Evolutionary conservation across 78 protist species (phyloP), one percentile per base, ranked within the genome.

Genomic region (Cavenderia fasciculata): DNA sequence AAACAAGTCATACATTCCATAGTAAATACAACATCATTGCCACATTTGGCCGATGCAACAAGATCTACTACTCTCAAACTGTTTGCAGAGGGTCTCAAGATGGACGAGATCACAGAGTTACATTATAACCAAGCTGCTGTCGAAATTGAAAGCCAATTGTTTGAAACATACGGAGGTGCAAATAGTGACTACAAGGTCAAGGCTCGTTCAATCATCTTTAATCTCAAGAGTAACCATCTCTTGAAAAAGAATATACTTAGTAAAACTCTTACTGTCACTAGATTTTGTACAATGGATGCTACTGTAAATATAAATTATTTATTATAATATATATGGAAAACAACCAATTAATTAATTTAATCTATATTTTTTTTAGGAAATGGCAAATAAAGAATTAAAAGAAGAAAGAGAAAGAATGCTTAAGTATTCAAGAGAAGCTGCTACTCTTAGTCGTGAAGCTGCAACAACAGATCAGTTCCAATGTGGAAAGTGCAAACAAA

Each of bases 401-500:
- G 76, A 63, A 41, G 76, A 63, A 79, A 63, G 88, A 52, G 27
- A 49, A 7, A 79, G 66, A 54, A 63, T 79, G 62, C 27, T 19
- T 2, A 79, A 79, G 51, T 65, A 19, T 25, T 8, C 62, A 38
- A 49, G 29, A 25, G 66, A 66, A 18, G 88, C 88, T 1, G 52
- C 88, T 2, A 79, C 70, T 25, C 5, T 18, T 11, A 44, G n/a
- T 38, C 49, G 57, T n/a, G 59, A 85, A 38, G 73, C 44, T 31
- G 79, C 92, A 5, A 85, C 86, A 25, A 94, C 96, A 0, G 75
- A 82, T 62, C 87, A 75, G 78, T 96, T 96, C 89, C n/a, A 68
- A 54, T 96, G 98, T 51, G 93, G 95, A 31, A 51, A 54, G 59
- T 96, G 98, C 84, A 86, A 92, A 62, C 75, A 95, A 52, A 27